phyloP scores from a whole-genome alignment of 345 rosid species.

The Arabidopsis arenosa region DNA sequence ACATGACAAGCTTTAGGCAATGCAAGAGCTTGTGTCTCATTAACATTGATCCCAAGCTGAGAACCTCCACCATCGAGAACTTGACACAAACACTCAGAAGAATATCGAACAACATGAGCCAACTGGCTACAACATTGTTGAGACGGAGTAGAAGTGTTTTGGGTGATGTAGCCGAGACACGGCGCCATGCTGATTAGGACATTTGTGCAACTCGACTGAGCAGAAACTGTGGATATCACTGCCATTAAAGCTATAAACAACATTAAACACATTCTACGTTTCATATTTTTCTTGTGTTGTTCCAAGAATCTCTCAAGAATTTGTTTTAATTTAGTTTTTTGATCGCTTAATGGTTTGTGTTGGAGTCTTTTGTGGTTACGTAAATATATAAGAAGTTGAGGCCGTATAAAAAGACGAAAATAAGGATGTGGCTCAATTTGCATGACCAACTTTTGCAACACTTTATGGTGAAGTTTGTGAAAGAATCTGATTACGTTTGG shows the following conservation, averaged over 20 bases:
- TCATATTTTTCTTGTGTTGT: constrained; percentile 30
- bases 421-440: constrained; percentile 19
- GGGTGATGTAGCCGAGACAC: constrained; percentile 72
- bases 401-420: constrained; percentile 34
- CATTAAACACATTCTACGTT: constrained; percentile 38
- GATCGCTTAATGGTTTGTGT: constrained; percentile 24
- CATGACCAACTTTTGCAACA: constrained; percentile 56
- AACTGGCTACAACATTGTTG: constrained; percentile 78
- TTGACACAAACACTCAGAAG: constrained; percentile 78
- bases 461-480: constrained; percentile 7
- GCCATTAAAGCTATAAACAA: constrained; percentile 38
- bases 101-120: constrained; percentile 61
- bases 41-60: constrained; percentile 65
- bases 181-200: constrained; percentile 68
- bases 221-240: constrained; percentile 48
- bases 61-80: constrained; percentile 67
- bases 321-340: constrained; percentile 10
- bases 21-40: constrained; percentile 70
- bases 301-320: constrained; percentile 19
- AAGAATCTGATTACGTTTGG: background rate
- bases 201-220: constrained; percentile 68
- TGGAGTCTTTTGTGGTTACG: constrained; percentile 37
- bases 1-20: constrained; percentile 81
- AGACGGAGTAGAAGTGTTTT: constrained; percentile 68
- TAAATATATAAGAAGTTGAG: constrained; percentile 26